Evolutionary conservation across 768 basidiomycete genomes (phyloP).

Genomic region (Tubosaeta sp.): DNA sequence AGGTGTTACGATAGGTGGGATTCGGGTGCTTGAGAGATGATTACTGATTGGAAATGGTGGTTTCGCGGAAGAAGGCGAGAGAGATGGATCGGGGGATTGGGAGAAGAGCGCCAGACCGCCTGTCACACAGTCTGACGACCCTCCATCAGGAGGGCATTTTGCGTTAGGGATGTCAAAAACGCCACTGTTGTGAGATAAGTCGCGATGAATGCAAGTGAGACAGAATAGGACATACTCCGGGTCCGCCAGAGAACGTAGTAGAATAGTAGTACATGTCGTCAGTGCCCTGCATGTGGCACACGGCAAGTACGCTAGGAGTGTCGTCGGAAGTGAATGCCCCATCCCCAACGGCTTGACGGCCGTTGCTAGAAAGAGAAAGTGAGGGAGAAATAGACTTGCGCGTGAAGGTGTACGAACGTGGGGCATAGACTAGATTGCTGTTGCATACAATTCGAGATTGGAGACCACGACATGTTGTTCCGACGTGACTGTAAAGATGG

Average conservation of each 20-base stretch:
- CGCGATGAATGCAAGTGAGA: neutral
- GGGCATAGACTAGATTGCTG: constrained; percentile 91
- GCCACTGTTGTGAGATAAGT: constrained; percentile 56
- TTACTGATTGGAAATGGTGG: constrained; percentile 14
- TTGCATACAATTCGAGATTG: constrained; percentile 68
- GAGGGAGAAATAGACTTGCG: constrained; percentile 5
- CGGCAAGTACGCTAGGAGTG: constrained; percentile 76
- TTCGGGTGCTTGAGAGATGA: constrained; percentile 16
- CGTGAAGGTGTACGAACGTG: constrained; percentile 52
- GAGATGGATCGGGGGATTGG: constrained; percentile 36
- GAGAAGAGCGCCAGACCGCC: constrained; percentile 73
- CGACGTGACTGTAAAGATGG: constrained; percentile 58
- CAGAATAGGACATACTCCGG: constrained; percentile 55
- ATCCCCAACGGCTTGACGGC: constrained; percentile 95
- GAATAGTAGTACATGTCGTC: constrained; percentile 87
- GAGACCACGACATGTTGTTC: constrained; percentile 76
- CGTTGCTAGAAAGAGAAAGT: constrained; percentile 60
- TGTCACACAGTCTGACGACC: constrained; percentile 96
- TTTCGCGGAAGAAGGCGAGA: constrained; percentile 28
- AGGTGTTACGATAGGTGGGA: constrained; percentile 33
- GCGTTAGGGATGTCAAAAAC: constrained; percentile 88
- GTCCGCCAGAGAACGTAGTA: constrained; percentile 91
- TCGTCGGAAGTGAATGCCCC: constrained; percentile 82
- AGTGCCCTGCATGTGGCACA: constrained; percentile 79
- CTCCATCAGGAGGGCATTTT: constrained; percentile 95